Evolutionary conservation across 2,329 filamentous ascomycete genomes (phyloP).

Genomic region (Sphaerostilbella broomeana): DNA sequence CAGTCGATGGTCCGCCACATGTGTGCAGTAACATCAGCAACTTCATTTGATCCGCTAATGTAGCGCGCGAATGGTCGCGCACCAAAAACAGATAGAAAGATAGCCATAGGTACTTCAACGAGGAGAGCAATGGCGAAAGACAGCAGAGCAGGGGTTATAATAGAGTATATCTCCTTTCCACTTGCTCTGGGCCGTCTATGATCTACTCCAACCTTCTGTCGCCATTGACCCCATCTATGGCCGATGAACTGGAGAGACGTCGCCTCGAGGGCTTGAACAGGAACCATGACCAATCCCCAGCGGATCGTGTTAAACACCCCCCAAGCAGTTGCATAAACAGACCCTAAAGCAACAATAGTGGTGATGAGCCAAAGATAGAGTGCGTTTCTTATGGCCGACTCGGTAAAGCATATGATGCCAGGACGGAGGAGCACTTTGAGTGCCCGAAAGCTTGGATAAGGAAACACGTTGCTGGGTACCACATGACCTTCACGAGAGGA

Average conservation of each 20-base stretch:
- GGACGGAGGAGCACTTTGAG: slow-evolving; percentile 49
- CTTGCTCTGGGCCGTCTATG: slow-evolving; percentile 16
- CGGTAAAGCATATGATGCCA: slow-evolving; percentile 52
- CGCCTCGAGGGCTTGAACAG: slow-evolving; percentile 59
- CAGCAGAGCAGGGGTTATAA: slow-evolving; percentile 46
- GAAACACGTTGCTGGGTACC: slow-evolving; percentile 13
- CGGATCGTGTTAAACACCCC: slow-evolving; percentile 67
- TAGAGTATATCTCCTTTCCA: slow-evolving; percentile 22
- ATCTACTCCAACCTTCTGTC: slow-evolving; percentile 22
- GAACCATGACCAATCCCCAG: slow-evolving; percentile 70
- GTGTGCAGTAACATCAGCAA: slow-evolving; percentile 53
- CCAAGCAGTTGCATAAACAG: slow-evolving; percentile 65
- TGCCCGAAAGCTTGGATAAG: slow-evolving; percentile 34
- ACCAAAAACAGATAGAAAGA: slow-evolving; percentile 55
- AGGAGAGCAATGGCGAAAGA: slow-evolving; percentile 47
- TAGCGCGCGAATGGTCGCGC: slow-evolving; percentile 55
- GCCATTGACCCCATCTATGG: slow-evolving; percentile 55
- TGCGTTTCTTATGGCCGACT: slow-evolving; percentile 61
- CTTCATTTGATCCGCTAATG: slow-evolving; percentile 49
- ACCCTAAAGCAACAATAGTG: slow-evolving; percentile 56
- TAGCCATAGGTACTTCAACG: slow-evolving; percentile 55
- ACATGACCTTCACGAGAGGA: not conserved
- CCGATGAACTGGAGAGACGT: slow-evolving; percentile 60
- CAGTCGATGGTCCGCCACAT: slow-evolving; percentile 60
- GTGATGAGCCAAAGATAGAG: slow-evolving; percentile 66